Evolutionary conservation across 495 filamentous ascomycete species (phyloP), one percentile per base, ranked within the genome.

Genomic region (Cetradonia linearis): DNA sequence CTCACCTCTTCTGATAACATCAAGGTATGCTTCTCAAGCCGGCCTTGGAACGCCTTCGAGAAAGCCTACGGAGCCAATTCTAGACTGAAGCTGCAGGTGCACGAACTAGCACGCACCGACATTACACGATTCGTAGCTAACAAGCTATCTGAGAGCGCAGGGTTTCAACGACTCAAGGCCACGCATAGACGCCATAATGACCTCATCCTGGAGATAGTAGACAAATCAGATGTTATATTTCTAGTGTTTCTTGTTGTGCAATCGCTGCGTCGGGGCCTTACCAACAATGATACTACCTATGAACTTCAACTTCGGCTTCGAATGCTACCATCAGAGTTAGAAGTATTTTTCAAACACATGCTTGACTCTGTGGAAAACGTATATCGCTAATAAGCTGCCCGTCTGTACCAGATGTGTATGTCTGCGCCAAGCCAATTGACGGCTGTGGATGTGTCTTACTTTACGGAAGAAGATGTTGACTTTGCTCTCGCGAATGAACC

Each of bases 21-120:
- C 58, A 81, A 80, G 52, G 20, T 74, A 2, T 81, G 78, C 55
- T 59, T 78, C 3, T 76, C 78, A 13, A 81, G 78, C 56, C 70
- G 78, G 0, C 76, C 77, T 0, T 78, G 73, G 73, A 70, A 71
- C 20, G 67, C 67, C 0, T 80, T 81, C 55, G 62, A 72, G 33
- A 67, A 75, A 53, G 64, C 63, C 0, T 77, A 38, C 8, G 33
- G n/a, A 8, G 20, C 76, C 23, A 31, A 9, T 25, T 23, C 7
- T 20, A 18, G 40, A 9, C 30, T 31, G 23, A 31, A 31, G 44
- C 30, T 62, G 18, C 33, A 33, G 44, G 28, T 57, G 14, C 38
- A 62, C 9, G 28, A 62, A 16, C 53, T 62, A 5, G 56, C 5
- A 7, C 42, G 23, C 23, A 23, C 6, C 23, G 60, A 62, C 44